A percentile compares a stretch with the other conserved stretches of the same genome.
Conservation (phyloP, 257 asterid species). For the Haberlea rhodopensis region DNA sequence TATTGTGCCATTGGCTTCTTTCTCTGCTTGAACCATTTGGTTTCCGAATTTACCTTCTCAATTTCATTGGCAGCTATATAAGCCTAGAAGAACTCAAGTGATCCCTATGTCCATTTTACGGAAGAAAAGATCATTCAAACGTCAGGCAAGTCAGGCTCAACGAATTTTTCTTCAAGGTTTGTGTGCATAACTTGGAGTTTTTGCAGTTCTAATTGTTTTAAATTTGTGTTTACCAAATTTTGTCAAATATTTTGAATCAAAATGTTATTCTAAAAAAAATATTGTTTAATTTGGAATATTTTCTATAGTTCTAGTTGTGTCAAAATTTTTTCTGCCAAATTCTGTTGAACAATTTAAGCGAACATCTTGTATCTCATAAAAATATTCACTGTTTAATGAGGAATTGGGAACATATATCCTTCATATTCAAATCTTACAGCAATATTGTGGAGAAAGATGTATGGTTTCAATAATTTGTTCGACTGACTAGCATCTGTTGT, state of each 20-base stretch:
- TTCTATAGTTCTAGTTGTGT: neutral
- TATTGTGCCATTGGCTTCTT: neutral
- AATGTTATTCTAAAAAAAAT: neutral
- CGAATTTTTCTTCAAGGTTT: slow-evolving; percentile 53
- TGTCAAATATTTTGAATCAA: neutral
- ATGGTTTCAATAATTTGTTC: neutral
- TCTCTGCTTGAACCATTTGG: slow-evolving; percentile 2
- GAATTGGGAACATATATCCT: neutral
- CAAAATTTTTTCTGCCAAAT: neutral
- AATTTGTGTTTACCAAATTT: slow-evolving; percentile 1
- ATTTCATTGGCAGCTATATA: slow-evolving; percentile 55
- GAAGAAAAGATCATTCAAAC: slow-evolving; percentile 86
- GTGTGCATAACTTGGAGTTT: neutral
- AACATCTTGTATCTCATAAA: too few relatives aligned
- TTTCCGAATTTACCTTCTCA: neutral
- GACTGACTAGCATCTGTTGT: too few relatives aligned
- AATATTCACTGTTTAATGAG: too few relatives aligned
- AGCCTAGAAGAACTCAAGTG: slow-evolving; percentile 68
- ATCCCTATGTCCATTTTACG: slow-evolving; percentile 60
- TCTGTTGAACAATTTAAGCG: too few relatives aligned
- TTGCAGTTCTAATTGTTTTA: neutral
- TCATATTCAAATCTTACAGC: neutral
- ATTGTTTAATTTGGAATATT: neutral
- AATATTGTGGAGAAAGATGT: neutral
- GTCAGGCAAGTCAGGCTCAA: slow-evolving; percentile 52